Conservation (phyloP, 768 basidiomycete species). For the Tulasnella sp. region DNA sequence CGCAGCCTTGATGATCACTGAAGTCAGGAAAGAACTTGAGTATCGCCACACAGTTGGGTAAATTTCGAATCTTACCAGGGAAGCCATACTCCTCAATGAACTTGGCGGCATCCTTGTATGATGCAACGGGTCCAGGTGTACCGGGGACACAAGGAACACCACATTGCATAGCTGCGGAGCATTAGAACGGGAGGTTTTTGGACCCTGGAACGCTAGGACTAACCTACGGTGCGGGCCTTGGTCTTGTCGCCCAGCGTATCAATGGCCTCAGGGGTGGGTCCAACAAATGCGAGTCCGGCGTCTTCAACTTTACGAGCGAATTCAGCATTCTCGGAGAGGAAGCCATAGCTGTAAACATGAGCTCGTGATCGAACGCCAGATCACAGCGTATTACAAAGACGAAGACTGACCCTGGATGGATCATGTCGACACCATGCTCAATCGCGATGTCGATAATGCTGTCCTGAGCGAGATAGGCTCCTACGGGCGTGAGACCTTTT, state of each 20-base stretch:
- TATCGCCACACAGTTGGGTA: neutral
- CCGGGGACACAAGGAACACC: constrained; percentile 96
- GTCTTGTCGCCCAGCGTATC: constrained; percentile 98
- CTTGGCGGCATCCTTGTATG: constrained; percentile 63
- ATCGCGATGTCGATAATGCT: constrained; percentile 94
- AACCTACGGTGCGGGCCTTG: constrained; percentile 77
- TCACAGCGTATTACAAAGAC: neutral
- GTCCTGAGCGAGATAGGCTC: constrained; percentile 92
- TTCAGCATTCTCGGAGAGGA: constrained; percentile 90
- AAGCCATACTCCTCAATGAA: constrained; percentile 97
- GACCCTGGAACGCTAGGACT: constrained; percentile 6
- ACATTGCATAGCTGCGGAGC: constrained; percentile 58
- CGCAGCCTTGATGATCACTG: constrained; percentile 98
- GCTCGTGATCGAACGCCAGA: constrained; percentile 2
- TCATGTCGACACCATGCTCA: constrained; percentile 99
- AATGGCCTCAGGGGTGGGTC: constrained; percentile 90
- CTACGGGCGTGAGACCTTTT: constrained; percentile 90
- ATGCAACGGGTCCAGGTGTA: constrained; percentile 83
- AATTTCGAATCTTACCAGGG: constrained; percentile 44
- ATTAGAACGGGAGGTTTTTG: neutral
- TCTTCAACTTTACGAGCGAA: constrained; percentile 98
- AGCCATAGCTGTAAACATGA: constrained; percentile 61
- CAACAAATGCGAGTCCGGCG: constrained; percentile 94
- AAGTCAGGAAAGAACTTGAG: constrained; percentile 16
- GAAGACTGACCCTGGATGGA: constrained; percentile 76